These are phyloP conservation scores for Magnaporthiopsis poae DNA, from an alignment of 2,329 filamentous ascomycete genomes.

Conservation along the genomic window DNA sequence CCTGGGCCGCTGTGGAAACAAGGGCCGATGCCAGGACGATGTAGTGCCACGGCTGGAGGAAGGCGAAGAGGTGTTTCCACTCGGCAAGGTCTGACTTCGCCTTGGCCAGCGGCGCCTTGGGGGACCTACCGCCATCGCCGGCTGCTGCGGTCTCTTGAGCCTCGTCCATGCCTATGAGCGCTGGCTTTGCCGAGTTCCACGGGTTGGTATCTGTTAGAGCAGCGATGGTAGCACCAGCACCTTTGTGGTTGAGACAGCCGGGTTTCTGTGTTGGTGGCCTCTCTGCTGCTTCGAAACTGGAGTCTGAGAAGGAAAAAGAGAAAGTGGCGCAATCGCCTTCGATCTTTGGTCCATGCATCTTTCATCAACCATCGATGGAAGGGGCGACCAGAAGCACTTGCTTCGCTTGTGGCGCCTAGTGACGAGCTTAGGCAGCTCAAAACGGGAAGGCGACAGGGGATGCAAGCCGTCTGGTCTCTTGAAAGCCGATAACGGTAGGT, in stretches of 20 bases:
- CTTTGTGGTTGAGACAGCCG: not conserved
- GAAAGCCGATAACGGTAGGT: not conserved
- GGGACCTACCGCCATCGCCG: not conserved
- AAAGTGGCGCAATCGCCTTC: not conserved
- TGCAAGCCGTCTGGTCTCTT: no score
- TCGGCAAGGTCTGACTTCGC: not conserved
- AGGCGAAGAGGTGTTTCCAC: constrained; percentile 46
- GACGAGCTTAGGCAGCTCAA: not conserved
- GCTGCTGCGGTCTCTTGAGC: not conserved
- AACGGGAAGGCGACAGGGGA: not conserved
- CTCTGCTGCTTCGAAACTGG: not conserved
- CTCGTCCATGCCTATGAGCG: not conserved
- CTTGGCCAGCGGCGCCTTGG: not conserved
- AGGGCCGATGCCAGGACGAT: constrained; percentile 32
- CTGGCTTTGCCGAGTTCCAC: not conserved
- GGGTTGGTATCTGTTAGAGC: not conserved
- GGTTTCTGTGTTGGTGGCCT: not conserved
- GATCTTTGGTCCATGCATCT: not conserved
- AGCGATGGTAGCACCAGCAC: no score
- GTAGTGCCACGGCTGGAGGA: constrained; percentile 25
- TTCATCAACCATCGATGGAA: not conserved
- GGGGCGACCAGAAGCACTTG: not conserved
- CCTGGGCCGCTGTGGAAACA: constrained; percentile 46
- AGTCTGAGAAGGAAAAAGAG: not conserved
- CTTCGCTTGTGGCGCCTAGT: not conserved